These are phyloP conservation scores for Pugionium dolabratum DNA, from an alignment of 345 rosid genomes.

Conservation along the genomic window DNA sequence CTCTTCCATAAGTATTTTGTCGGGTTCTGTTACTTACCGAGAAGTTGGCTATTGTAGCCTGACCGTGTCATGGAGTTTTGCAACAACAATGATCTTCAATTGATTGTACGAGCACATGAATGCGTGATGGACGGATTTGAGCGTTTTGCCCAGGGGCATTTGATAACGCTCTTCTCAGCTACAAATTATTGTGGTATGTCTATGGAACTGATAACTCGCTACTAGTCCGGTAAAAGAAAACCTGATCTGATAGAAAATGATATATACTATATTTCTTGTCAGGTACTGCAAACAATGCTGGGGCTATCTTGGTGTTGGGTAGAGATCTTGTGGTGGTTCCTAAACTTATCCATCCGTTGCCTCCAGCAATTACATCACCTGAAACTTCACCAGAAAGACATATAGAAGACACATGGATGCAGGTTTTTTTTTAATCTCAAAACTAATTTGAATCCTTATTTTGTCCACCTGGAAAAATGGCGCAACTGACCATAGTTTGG, in stretches of 20 bases:
- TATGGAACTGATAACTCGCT: background rate
- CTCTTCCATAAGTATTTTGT: background rate
- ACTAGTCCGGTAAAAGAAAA: background rate
- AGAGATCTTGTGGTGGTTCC: conserved; percentile 99
- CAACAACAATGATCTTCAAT: conserved; percentile 93
- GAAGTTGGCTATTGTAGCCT: conserved; percentile 57
- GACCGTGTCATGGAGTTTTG: conserved; percentile 99
- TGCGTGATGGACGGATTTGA: conserved; percentile 99
- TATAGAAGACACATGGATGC: conserved; percentile 98
- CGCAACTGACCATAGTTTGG: background rate
- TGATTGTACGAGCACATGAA: conserved; percentile 97
- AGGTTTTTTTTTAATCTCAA: conserved; percentile 49
- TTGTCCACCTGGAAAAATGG: background rate
- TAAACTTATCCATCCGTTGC: conserved; percentile 92
- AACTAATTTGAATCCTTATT: background rate
- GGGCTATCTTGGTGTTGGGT: conserved; percentile 96
- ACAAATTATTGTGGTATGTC: conserved; percentile 91
- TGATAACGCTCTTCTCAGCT: conserved; percentile 94
- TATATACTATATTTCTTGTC: background rate
- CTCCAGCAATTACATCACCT: conserved; percentile 87
- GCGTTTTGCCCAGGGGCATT: conserved; percentile 97
- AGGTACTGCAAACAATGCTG: conserved; percentile 99
- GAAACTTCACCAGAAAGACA: conserved; percentile 85
- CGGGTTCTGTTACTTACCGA: conserved; percentile 17
- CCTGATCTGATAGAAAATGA: background rate